Conservation (phyloP, 179 eudicot species). For the Spinacia oleracea region DNA sequence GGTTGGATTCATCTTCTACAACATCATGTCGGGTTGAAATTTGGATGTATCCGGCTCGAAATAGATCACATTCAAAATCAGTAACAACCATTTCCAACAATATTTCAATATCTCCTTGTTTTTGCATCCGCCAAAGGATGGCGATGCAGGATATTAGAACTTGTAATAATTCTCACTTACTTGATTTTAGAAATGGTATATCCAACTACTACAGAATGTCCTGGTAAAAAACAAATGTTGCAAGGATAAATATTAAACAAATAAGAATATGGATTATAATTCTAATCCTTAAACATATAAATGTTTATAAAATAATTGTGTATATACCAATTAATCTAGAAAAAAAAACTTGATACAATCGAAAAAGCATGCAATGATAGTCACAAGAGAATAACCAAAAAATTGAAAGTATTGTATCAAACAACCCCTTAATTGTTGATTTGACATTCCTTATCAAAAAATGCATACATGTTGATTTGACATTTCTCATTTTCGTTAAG, state of each 20-base stretch:
- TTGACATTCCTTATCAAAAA: no score
- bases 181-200: not conserved
- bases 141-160: not conserved
- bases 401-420: no score
- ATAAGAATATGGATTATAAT: no score
- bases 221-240: not conserved
- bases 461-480: not conserved
- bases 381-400: no score
- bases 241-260: not conserved
- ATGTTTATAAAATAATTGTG: no score
- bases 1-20: not conserved
- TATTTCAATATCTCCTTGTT: not conserved
- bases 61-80: constrained; percentile 6
- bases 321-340: no score
- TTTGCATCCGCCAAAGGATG: constrained; percentile 4
- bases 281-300: no score
- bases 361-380: no score
- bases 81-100: constrained; percentile 16
- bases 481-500: not conserved
- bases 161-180: not conserved
- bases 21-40: not conserved
- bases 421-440: no score
- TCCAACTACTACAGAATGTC: not conserved
- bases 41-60: constrained; percentile 16
- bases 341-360: no score